These are phyloP conservation scores for Pistacia atlantica DNA, from an alignment of 345 rosid genomes.

Conservation along the genomic window DNA sequence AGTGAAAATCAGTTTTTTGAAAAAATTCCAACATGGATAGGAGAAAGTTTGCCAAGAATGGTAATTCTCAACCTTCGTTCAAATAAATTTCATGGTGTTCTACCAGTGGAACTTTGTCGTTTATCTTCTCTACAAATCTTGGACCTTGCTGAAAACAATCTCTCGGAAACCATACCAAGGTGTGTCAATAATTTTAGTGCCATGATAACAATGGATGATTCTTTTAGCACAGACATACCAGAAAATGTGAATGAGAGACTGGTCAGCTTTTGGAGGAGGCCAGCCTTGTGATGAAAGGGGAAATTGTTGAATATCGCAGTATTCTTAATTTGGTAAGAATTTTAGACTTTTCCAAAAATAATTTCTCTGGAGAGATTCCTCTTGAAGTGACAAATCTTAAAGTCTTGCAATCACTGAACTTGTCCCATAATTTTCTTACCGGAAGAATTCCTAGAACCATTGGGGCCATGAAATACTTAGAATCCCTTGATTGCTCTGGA, in stretches of 20 bases:
- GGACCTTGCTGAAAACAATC: no score
- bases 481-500: background rate
- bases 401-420: background rate
- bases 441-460: constrained; percentile 4
- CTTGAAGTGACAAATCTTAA: no score
- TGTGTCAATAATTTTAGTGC: background rate
- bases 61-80: constrained; percentile 13
- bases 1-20: background rate
- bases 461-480: no score
- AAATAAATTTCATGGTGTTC: constrained; percentile 22
- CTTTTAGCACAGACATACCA: no score
- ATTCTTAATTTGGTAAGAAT: background rate
- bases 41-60: background rate
- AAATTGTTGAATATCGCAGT: background rate
- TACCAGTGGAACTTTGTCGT: constrained; percentile 19
- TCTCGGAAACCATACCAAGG: background rate
- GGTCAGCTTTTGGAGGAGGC: background rate
- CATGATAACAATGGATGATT: background rate
- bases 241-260: no score
- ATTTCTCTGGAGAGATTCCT: no score
- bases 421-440: background rate
- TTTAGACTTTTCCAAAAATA: background rate
- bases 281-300: background rate
- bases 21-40: background rate
- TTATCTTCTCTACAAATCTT: constrained; percentile 4